Percentiles rank a stretch among this genome's conserved stretches.
Evolutionary conservation across 2,329 filamentous ascomycete species (phyloP).

Genomic region (Ilyonectria sp.): DNA sequence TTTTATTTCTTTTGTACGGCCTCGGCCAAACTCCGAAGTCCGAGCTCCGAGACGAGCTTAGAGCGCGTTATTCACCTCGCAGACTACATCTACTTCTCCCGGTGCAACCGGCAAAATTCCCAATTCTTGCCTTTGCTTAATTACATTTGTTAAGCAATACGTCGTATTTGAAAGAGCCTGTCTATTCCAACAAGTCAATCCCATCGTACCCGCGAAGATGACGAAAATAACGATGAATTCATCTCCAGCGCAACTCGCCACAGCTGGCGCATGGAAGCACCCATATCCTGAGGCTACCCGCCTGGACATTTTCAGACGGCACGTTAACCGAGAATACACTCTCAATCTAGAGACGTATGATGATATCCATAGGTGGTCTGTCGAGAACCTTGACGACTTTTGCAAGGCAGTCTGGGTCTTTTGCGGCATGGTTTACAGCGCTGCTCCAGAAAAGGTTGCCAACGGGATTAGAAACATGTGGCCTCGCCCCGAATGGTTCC

Average conservation of each 20-base stretch:
- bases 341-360: neutral
- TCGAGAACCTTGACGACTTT: neutral
- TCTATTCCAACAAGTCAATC: too few species aligned
- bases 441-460: neutral
- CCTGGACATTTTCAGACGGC: neutral
- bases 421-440: constrained; percentile 1
- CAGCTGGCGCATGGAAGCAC: neutral
- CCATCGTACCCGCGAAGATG: neutral
- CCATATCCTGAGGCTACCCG: neutral
- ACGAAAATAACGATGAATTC: neutral
- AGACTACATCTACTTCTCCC: too few species aligned
- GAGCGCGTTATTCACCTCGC: too few species aligned
- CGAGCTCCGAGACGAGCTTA: too few species aligned
- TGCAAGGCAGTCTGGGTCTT: neutral
- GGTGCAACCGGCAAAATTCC: too few species aligned
- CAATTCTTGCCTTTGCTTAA: too few species aligned
- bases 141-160: too few species aligned
- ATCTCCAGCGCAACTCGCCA: too few species aligned
- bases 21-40: too few species aligned
- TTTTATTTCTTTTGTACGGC: too few species aligned
- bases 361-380: neutral
- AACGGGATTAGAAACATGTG: neutral
- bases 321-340: neutral
- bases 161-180: too few species aligned
- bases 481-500: neutral